Evolutionary conservation across 306 rosid genomes (phyloP).

Genomic region (Echinosophora koreensis): DNA sequence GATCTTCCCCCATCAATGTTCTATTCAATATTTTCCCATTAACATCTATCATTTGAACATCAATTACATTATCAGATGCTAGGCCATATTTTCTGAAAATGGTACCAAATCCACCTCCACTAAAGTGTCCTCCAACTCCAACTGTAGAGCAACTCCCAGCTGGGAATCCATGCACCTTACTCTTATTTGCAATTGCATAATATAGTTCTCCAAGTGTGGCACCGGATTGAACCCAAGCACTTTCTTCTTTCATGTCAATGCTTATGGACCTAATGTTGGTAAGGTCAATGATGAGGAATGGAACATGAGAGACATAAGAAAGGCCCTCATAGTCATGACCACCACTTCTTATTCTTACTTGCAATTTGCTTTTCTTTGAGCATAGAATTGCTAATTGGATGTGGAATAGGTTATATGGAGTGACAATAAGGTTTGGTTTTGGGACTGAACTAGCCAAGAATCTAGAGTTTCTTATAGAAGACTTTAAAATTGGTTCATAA

Average conservation of each 20-base stretch:
- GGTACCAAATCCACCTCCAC: slow-evolving; percentile 35
- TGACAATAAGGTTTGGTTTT: slow-evolving; percentile 53
- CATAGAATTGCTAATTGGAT: neutral
- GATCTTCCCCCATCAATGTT: slow-evolving; percentile 40
- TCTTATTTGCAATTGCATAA: slow-evolving; percentile 6
- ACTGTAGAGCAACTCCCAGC: slow-evolving; percentile 34
- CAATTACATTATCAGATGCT: slow-evolving; percentile 39
- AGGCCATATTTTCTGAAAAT: slow-evolving; percentile 38
- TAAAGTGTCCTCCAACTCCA: slow-evolving; percentile 40
- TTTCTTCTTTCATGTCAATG: slow-evolving; percentile 4
- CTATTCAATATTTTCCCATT: slow-evolving; percentile 21
- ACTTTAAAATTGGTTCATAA: slow-evolving; percentile 43
- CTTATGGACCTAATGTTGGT: neutral
- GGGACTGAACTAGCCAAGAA: slow-evolving; percentile 39
- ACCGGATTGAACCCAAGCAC: slow-evolving; percentile 38
- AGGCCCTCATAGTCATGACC: slow-evolving; percentile 35
- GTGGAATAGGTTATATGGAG: slow-evolving; percentile 37
- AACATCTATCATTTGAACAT: slow-evolving; percentile 9
- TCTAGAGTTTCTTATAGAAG: slow-evolving; percentile 45
- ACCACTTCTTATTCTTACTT: slow-evolving; percentile 1
- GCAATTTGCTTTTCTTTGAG: neutral
- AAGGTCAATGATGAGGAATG: slow-evolving; percentile 12
- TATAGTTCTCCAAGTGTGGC: slow-evolving; percentile 39
- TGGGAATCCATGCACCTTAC: slow-evolving; percentile 34
- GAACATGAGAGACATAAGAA: neutral